phyloP scores from a whole-genome alignment of 2,329 filamentous ascomycete species.

The Calonectria crousiana region DNA sequence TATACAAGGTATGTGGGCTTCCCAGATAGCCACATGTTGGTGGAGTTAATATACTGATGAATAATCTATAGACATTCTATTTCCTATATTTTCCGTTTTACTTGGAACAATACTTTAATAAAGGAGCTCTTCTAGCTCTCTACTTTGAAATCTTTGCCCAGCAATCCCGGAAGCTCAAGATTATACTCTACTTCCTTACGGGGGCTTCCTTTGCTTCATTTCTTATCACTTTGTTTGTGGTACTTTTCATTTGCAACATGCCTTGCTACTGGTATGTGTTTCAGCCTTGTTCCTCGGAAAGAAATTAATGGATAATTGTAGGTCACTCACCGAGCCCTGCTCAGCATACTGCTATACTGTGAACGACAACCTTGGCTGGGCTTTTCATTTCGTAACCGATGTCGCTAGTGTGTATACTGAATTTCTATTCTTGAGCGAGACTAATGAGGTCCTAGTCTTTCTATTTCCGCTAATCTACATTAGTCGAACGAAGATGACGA shows the following conservation, averaged over 20 bases:
- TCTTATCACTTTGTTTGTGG: neutral
- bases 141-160: slow-evolving; percentile 8
- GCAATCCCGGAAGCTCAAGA: neutral
- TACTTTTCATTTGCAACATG: neutral
- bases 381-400: neutral
- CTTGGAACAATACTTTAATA: neutral
- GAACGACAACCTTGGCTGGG: slow-evolving; percentile 12
- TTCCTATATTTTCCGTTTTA: neutral
- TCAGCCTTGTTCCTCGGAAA: too few relatives aligned
- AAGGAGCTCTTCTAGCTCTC: slow-evolving; percentile 2
- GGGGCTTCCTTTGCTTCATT: neutral
- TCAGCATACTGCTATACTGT: neutral
- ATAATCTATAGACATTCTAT: neutral
- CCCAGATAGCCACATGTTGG: neutral
- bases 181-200: neutral
- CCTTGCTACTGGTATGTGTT: neutral
- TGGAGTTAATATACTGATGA: neutral
- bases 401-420: neutral
- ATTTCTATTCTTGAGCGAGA: too few relatives aligned
- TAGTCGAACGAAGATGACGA: slow-evolving; percentile 2
- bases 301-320: neutral
- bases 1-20: neutral
- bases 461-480: slow-evolving; percentile 2
- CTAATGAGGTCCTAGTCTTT: neutral
- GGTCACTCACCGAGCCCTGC: neutral